A percentile compares a stretch with the other conserved stretches of the same genome.
These are phyloP conservation scores for Scleromitrula shiraiana DNA, from an alignment of 2,329 filamentous ascomycete genomes.

Conservation along the genomic window DNA sequence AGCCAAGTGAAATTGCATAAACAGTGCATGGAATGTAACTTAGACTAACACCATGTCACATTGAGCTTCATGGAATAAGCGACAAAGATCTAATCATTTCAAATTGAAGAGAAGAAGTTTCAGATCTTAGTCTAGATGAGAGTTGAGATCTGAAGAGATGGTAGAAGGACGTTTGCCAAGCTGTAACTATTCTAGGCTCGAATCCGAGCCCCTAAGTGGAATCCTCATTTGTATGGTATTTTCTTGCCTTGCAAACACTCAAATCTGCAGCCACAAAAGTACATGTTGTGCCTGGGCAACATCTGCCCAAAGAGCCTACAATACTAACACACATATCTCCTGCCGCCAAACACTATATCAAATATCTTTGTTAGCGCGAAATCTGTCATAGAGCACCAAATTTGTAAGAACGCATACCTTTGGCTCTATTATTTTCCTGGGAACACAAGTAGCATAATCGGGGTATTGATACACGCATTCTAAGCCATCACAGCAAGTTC, in stretches of 20 bases:
- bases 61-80: no score
- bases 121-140: no score
- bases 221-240: background rate
- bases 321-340: background rate
- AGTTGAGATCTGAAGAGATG: no score
- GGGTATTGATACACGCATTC: background rate
- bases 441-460: conserved; percentile 6
- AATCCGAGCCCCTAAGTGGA: no score
- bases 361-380: background rate
- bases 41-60: no score
- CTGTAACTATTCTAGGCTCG: no score
- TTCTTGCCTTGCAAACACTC: background rate
- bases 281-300: background rate
- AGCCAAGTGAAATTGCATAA: no score
- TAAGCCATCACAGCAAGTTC: background rate
- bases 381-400: background rate
- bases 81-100: no score
- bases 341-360: background rate
- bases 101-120: no score
- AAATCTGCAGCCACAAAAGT: background rate
- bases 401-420: background rate
- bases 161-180: no score
- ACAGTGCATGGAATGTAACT: no score
- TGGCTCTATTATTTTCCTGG: no score
- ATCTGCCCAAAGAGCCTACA: background rate